These are phyloP conservation scores for Diaporthe caulivora DNA, from an alignment of 2,329 filamentous ascomycete genomes.

Conservation along the genomic window DNA sequence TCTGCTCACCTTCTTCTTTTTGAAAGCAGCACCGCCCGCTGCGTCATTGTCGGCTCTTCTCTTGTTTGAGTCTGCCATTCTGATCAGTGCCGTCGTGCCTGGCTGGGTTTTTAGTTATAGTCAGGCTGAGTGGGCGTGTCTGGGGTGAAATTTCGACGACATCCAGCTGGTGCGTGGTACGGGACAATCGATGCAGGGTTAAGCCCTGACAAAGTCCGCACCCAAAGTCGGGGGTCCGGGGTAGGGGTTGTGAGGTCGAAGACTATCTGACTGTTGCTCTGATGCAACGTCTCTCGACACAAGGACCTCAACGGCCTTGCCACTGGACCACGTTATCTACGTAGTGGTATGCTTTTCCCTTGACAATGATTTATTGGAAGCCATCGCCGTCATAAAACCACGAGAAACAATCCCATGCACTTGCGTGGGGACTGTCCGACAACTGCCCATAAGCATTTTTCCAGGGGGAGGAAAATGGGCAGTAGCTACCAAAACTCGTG, in stretches of 20 bases:
- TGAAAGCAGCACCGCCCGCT: constrained; percentile 17
- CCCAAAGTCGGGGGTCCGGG: no score
- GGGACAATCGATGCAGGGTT: neutral
- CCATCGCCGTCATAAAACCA: neutral
- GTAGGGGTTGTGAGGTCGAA: neutral
- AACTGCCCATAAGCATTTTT: neutral
- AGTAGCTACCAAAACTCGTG: no score
- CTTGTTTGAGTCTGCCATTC: constrained; percentile 35
- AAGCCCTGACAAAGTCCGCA: neutral
- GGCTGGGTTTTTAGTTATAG: neutral
- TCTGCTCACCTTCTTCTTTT: constrained; percentile 37
- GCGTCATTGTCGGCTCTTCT: constrained; percentile 32
- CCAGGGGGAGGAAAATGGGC: neutral
- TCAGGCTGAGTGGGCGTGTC: neutral
- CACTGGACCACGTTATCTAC: neutral
- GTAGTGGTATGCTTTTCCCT: neutral
- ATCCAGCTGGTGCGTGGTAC: neutral
- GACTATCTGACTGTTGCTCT: neutral
- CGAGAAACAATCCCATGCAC: neutral
- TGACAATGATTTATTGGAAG: neutral
- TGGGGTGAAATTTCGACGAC: neutral
- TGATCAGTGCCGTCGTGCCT: neutral
- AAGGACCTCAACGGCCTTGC: no score
- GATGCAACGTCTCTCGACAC: neutral
- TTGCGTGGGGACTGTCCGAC: neutral